Conservation (phyloP, 2,329 filamentous ascomycete genomes). For the Dichotomopilus funicola region DNA sequence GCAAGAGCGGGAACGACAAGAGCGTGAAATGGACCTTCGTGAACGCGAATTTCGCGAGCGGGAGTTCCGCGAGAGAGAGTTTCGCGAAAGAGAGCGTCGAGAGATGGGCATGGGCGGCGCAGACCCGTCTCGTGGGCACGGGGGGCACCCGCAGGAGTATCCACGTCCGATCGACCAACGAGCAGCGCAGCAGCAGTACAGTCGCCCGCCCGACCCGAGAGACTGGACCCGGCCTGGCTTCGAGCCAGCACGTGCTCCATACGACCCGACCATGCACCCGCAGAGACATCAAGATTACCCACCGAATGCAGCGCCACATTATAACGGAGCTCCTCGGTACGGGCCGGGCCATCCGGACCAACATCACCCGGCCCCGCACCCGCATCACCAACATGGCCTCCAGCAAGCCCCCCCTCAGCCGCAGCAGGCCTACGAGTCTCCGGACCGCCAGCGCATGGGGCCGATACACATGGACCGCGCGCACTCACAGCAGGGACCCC, state of each 20-base stretch:
- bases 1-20: conserved; percentile 31
- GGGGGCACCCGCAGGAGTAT: conserved; percentile 41
- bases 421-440: conserved; percentile 41
- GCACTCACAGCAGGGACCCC: conserved; percentile 31
- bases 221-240: conserved; percentile 39
- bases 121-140: conserved; percentile 39
- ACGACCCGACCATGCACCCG: conserved; percentile 37
- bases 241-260: conserved; percentile 37
- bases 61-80: conserved; percentile 34
- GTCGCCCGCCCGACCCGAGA: conserved; percentile 36
- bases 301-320: conserved; percentile 36
- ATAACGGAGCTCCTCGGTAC: conserved; percentile 33
- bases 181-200: conserved; percentile 33
- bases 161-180: conserved; percentile 30
- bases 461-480: conserved; percentile 31
- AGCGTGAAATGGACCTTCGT: conserved; percentile 41
- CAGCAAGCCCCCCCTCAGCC: conserved; percentile 28
- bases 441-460: conserved; percentile 43
- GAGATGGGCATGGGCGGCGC: conserved; percentile 45
- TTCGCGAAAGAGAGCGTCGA: conserved; percentile 30
- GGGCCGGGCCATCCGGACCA: conserved; percentile 32
- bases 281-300: conserved; percentile 45
- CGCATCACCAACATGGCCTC: conserved; percentile 29
- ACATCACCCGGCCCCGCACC: conserved; percentile 31
- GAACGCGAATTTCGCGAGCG: conserved; percentile 32